Evolutionary conservation across 2,329 filamentous ascomycete genomes (phyloP).

Genomic region (Coniochaeta hoffmannii): DNA sequence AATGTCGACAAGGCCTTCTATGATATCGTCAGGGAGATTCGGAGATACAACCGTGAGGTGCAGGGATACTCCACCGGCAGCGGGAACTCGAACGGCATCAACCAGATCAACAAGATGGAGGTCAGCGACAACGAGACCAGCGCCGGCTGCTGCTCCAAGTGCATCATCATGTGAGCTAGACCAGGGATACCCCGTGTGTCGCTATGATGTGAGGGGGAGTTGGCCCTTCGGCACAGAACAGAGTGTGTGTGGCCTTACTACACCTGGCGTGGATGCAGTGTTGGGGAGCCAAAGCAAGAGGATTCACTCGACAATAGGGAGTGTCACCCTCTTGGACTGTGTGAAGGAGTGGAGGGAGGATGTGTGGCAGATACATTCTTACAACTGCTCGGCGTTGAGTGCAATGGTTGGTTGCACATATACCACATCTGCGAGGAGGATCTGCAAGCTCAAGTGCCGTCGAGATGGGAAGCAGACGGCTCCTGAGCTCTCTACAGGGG

Average conservation of each 20-base stretch:
- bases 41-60: constrained; percentile 98
- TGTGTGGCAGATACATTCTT: not conserved
- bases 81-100: constrained; percentile 53
- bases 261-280: not conserved
- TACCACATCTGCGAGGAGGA: not conserved
- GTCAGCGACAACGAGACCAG: constrained; percentile 62
- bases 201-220: not conserved
- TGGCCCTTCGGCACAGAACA: not conserved
- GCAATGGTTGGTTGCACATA: not conserved
- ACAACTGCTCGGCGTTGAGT: not conserved
- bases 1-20: constrained; percentile 99
- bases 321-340: not conserved
- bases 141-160: constrained; percentile 77
- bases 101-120: constrained; percentile 67
- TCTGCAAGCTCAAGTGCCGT: not conserved
- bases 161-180: constrained; percentile 72
- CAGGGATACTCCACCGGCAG: constrained; percentile 73
- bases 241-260: constrained; percentile 1
- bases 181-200: not conserved
- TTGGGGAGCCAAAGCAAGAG: not conserved
- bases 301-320: not conserved
- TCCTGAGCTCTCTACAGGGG: constrained; percentile 11
- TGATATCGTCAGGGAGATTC: constrained; percentile 95
- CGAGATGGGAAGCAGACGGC: not conserved
- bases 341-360: not conserved